Evolutionary conservation across 1,284 basidiomycete genomes (phyloP).

Genomic region (Cryptococcus neoformans): DNA sequence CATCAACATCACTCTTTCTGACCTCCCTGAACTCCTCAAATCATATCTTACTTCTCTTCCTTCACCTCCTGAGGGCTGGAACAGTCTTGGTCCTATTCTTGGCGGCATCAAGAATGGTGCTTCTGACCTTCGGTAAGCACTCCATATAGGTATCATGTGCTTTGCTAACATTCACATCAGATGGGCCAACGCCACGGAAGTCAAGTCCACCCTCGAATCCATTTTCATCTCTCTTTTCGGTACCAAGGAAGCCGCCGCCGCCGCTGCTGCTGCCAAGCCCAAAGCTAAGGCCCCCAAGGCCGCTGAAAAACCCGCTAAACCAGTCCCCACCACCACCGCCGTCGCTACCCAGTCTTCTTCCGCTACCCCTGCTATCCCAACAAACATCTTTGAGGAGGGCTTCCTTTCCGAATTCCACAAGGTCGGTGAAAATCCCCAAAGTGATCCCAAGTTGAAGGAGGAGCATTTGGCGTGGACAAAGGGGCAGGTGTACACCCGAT

Average conservation of each 20-base stretch:
- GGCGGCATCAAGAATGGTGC: conserved; percentile 63
- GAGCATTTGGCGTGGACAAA: conserved; percentile 78
- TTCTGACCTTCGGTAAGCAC: conserved; percentile 56
- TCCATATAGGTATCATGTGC: background rate
- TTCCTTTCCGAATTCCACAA: conserved; percentile 92
- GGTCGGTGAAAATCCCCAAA: conserved; percentile 91
- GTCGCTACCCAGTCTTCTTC: conserved; percentile 41
- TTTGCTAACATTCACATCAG: conserved; percentile 42
- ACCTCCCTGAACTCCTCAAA: conserved; percentile 62
- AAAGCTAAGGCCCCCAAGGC: conserved; percentile 60
- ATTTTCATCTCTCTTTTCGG: conserved; percentile 76
- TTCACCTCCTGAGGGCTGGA: conserved; percentile 66
- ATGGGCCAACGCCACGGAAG: conserved; percentile 86
- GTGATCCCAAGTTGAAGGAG: conserved; percentile 70
- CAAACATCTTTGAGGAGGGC: conserved; percentile 83
- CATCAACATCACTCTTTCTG: conserved; percentile 69
- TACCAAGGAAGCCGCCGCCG: conserved; percentile 62
- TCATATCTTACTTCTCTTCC: conserved; percentile 58
- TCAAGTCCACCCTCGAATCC: conserved; percentile 82
- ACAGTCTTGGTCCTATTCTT: conserved; percentile 65
- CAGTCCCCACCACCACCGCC: conserved; percentile 48
- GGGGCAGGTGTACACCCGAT: conserved; percentile 88
- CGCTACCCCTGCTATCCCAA: conserved; percentile 38
- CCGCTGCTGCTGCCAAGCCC: conserved; percentile 58
- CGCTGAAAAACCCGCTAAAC: conserved; percentile 62